Evolutionary conservation across 2,329 filamentous ascomycete genomes (phyloP), one percentile per base, ranked within the genome.

Genomic region (Mycosphaerella arachidis): DNA sequence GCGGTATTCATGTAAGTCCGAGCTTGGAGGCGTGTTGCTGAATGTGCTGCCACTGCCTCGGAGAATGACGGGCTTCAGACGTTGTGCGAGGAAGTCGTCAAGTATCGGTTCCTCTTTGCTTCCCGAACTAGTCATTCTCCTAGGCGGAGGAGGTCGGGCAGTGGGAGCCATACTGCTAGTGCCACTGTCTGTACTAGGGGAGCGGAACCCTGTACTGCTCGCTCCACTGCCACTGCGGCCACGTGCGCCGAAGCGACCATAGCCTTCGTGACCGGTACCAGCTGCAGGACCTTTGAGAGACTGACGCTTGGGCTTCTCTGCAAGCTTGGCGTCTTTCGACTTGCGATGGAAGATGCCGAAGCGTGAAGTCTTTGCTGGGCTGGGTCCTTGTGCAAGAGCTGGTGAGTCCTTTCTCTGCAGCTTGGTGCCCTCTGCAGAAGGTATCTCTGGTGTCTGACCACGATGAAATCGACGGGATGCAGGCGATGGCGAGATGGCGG

Each of bases 211-310:
- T 71, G 27, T 79, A n/a, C 78, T 71, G 27, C 79, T 83, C 7
- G 80, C 76, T 20, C 79, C 77, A 68, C 84, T 87, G 60, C 82
- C 84, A 68, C 86, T 91, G 56, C 88, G 83, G 31, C 87, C 83
- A 59, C 86, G 83, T 31, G 81, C 77, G 2, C 86, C 85, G 58
- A 90, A 79, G 58, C 83, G 83, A 0, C 88, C 88, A 68, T 93
- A 92, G 1, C 89, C 89, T 76, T 97, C 93, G 69, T 97, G 92
- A 0, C 93, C 93, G 40, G 93, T 97, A n/a, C 93, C 93, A 45
- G 93, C 93, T 16, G 84, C 85, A 24, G 93, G 93, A 0, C 93
- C 92, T 74, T 91, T 93, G 30, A 89, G 83, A 27, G 78, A 62
- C 7, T 78, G 71, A 63, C 82, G 86, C 8, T 87, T 85, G 40